phyloP scores from a whole-genome alignment of 768 basidiomycete genomes.

The Amanita muscaria region DNA sequence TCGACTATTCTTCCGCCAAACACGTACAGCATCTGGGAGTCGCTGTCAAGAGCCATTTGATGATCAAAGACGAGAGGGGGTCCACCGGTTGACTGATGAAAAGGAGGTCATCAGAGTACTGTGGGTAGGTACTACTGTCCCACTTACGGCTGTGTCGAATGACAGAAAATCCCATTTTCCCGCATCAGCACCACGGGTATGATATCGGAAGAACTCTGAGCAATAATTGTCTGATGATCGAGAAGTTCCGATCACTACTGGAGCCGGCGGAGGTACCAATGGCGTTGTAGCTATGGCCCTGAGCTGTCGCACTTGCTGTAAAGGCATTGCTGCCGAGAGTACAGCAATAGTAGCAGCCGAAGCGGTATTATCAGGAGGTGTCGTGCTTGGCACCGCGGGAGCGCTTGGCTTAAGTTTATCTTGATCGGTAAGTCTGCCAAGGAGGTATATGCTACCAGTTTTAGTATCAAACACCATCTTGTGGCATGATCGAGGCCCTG shows the following conservation, averaged over 20 bases:
- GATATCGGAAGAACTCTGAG: conserved; percentile 74
- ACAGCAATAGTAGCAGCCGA: background rate
- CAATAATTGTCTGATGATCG: conserved; percentile 26
- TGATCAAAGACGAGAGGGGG: conserved; percentile 74
- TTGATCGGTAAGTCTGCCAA: conserved; percentile 59
- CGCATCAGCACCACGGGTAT: conserved; percentile 47
- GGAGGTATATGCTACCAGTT: conserved; percentile 60
- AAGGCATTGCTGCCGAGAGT: background rate
- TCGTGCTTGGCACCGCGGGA: no score
- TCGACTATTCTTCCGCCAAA: conserved; percentile 71
- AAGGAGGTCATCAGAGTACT: background rate
- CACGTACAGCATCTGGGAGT: conserved; percentile 63
- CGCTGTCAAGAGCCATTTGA: conserved; percentile 71
- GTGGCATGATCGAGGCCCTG: conserved; percentile 66
- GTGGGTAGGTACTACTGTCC: background rate
- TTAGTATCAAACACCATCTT: conserved; percentile 75
- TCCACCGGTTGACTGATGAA: conserved; percentile 48
- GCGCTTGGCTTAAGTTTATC: conserved; percentile 31
- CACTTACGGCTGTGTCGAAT: conserved; percentile 55
- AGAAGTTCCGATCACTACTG: conserved; percentile 3
- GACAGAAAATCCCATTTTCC: conserved; percentile 71
- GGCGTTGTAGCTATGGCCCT: background rate
- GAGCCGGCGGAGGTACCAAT: conserved; percentile 4
- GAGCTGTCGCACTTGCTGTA: background rate
- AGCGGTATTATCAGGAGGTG: background rate